Percentiles rank a stretch among this genome's conserved stretches.
These are phyloP conservation scores for Penicillium olsonii DNA, from an alignment of 2,329 filamentous ascomycete species.

Conservation along the genomic window DNA sequence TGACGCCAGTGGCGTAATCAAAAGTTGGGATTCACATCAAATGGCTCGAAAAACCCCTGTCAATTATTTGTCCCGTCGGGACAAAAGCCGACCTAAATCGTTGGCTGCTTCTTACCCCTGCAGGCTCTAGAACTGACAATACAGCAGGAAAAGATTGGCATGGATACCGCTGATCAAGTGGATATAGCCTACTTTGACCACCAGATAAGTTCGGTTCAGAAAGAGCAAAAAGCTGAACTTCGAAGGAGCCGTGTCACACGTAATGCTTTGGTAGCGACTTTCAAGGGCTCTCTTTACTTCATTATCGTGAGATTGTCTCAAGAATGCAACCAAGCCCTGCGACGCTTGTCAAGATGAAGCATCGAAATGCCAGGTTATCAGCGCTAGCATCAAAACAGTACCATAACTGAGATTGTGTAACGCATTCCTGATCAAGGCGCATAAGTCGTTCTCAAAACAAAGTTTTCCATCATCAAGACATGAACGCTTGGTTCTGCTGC, in stretches of 20 bases:
- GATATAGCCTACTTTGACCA: no score
- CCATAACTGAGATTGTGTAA: neutral
- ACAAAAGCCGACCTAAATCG: no score
- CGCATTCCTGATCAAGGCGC: neutral
- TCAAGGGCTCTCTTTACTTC: neutral
- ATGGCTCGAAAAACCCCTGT: no score
- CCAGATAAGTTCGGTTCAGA: neutral
- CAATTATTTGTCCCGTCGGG: no score
- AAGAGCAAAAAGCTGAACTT: neutral
- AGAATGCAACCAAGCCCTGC: neutral
- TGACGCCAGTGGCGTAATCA: no score
- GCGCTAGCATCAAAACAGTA: neutral
- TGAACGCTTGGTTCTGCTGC: neutral
- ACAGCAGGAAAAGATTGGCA: no score
- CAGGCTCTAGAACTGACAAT: no score
- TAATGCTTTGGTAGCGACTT: neutral
- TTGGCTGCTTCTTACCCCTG: no score
- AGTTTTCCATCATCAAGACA: neutral
- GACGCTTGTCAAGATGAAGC: neutral
- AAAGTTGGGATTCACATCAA: no score
- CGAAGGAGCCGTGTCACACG: neutral
- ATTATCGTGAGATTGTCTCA: neutral
- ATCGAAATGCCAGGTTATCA: slow-evolving; percentile 4
- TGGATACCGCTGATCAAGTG: no score
- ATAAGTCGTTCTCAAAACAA: neutral